Base-by-base conservation (phyloP, 495 filamentous ascomycete species). In the Hypoxylon lienhwacheense region DNA sequence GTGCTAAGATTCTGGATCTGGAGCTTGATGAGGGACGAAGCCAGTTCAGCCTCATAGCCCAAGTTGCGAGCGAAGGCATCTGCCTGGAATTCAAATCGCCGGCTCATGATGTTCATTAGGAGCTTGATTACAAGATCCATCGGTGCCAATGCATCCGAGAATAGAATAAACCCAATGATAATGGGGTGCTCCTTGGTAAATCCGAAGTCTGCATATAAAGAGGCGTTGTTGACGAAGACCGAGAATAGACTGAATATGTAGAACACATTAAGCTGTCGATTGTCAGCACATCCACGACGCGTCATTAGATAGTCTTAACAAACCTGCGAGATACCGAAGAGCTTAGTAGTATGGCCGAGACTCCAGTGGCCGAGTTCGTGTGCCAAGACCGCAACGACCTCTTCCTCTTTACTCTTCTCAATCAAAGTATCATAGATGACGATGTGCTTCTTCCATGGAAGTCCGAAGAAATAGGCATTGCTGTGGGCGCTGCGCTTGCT, bases 371-470 rank as follows among this genome's bases (percentile, higher is more conserved):
- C 93, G 36, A 98, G 82, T 71, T 98, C 93, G 65, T 98, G 93
- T 29, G 89, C 89, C 22, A 98, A 78, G 26, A 98, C 91, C 44
- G 93, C 92, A 15, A 96, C 90, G 32, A 98, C 91, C 70, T 98
- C 93, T 61, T 91, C 80, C 1, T 85, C 82, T 58, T 90, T 83
- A 68, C 85, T 91, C 78, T 97, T 95, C 70, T 97, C 92, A 43
- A 98, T 91, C 57, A 98, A 71, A 7, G 93, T 98, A 66, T 98
- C 93, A 63, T 95, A 98, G 66, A 98, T 95, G 61, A 98, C 93
- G 73, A 98, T 98, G 76, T 96, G 93, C 81, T 98, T 98, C 81
- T 96, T 97, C 91, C 93, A 97, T 5, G 93, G 93, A 47, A 98
- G 79, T 44, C 93, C 93, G 56, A 93, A 96, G 74, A 98, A 98